Evolutionary conservation across 1,139 yeast genomes (phyloP), one percentile per base, ranked within the genome.

Genomic region (Kodamaea suecica): DNA sequence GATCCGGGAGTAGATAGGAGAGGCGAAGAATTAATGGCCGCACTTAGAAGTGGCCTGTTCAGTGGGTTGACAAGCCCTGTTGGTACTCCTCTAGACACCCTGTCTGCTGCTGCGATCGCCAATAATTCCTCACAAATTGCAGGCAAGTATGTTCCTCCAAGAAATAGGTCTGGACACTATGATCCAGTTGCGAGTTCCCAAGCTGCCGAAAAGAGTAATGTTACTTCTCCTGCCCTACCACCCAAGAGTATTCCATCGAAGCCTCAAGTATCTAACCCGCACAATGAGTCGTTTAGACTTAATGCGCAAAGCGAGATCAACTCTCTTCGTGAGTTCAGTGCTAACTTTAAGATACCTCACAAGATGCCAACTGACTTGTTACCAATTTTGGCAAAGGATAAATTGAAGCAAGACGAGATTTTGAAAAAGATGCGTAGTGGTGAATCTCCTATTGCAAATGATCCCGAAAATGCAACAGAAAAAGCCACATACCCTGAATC

Each of bases 251-350:
- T 61, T 27, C 67, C 68, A 12, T 51, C 63, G 9, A 62, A 62
- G 40, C 68, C 68, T 4, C 59, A 44, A 15, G 56, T 55, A 14
- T 42, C 48, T n/a, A 48, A 44, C 13, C 32, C 34, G 23, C 55
- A 48, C 24, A 55, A 55, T 35, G 76, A 71, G 39, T 59, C 70
- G 3, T 68, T 70, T 48, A 65, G 76, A 43, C 59, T 72, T 40
- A 73, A 67, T 46, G 78, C 80, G 8, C 80, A 78, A 53, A 74
- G 77, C 45, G 95, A 76, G 63, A 78, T 86, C 46, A 81, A 83
- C 45, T 85, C 92, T n/a, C 67, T 87, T 39, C 80, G 78, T 43
- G 86, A 84, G 54, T 88, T 88, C 54, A 79, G 95, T 34, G 88
- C 86, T 34, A 84, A 76, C 47, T 85, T 85, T 59, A 86, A 85